A percentile compares a stretch with the other conserved stretches of the same genome.
Evolutionary conservation across 495 filamentous ascomycete genomes (phyloP).

Genomic region (Hypoxylon lienhwacheense): DNA sequence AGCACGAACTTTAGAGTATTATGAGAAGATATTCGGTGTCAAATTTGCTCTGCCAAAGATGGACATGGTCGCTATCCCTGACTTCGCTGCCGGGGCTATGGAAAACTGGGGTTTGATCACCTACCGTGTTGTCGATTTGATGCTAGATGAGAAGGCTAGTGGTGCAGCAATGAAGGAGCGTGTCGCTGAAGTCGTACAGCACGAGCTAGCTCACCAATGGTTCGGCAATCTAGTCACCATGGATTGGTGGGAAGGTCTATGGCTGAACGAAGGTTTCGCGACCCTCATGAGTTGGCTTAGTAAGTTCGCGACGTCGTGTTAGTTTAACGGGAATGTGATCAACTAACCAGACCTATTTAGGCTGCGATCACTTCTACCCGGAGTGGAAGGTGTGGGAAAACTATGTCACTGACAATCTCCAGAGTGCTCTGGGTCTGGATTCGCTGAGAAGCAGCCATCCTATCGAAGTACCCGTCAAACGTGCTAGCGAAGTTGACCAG

Average conservation of each 20-base stretch:
- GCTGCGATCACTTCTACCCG: slow-evolving; percentile 84
- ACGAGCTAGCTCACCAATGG: slow-evolving; percentile 98
- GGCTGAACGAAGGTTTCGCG: slow-evolving; percentile 98
- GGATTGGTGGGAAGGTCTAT: slow-evolving; percentile 99
- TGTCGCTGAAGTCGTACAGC: slow-evolving; percentile 91
- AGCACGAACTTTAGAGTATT: slow-evolving; percentile 68
- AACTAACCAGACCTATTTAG: slow-evolving; percentile 49
- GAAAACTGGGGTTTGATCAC: slow-evolving; percentile 99
- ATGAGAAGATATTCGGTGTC: slow-evolving; percentile 75
- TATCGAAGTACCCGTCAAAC: slow-evolving; percentile 95
- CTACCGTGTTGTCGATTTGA: slow-evolving; percentile 87
- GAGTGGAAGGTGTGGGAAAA: slow-evolving; percentile 99
- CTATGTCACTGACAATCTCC: slow-evolving; percentile 88
- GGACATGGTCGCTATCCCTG: slow-evolving; percentile 97
- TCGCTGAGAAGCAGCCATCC: slow-evolving; percentile 93
- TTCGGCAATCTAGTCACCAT: slow-evolving; percentile 99
- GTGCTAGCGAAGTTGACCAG: slow-evolving; percentile 94
- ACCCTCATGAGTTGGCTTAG: slow-evolving; percentile 69
- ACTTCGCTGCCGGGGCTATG: slow-evolving; percentile 93
- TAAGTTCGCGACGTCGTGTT: slow-evolving; percentile 20
- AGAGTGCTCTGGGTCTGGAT: slow-evolving; percentile 83
- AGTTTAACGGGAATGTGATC: slow-evolving; percentile 12
- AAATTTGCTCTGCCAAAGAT: slow-evolving; percentile 79
- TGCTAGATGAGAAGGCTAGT: slow-evolving; percentile 89
- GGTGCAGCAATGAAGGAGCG: slow-evolving; percentile 92